phyloP scores from a whole-genome alignment of 805 yeast species.

The Wickerhamomyces ciferrii region DNA sequence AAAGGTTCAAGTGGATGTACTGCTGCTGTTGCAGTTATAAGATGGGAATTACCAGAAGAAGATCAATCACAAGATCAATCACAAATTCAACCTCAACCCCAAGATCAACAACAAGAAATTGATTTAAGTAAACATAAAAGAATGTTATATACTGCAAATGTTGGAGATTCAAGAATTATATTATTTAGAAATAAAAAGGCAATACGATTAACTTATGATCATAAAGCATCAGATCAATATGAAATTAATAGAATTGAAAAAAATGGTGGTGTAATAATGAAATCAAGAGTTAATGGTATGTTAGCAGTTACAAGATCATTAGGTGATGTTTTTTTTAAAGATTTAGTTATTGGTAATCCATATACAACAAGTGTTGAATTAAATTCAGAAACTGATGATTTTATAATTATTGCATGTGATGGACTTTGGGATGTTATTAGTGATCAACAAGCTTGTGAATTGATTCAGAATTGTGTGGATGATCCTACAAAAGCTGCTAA shows the following conservation, averaged over 20 bases:
- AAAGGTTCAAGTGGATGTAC: slow-evolving; percentile 86
- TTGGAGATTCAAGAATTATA: slow-evolving; percentile 87
- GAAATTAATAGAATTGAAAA: slow-evolving; percentile 74
- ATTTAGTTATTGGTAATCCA: slow-evolving; percentile 83
- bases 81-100: slow-evolving; percentile 1
- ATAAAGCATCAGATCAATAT: slow-evolving; percentile 77
- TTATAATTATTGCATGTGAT: slow-evolving; percentile 89
- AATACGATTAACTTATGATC: slow-evolving; percentile 82
- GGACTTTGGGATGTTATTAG: slow-evolving; percentile 94
- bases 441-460: slow-evolving; percentile 78
- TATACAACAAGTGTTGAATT: slow-evolving; percentile 86
- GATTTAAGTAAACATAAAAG: slow-evolving; percentile 46
- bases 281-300: slow-evolving; percentile 92
- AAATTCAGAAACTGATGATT: slow-evolving; percentile 53
- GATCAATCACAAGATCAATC: no score
- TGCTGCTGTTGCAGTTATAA: slow-evolving; percentile 86
- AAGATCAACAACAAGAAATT: slow-evolving; percentile 12
- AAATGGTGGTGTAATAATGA: slow-evolving; percentile 83
- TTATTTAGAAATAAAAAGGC: slow-evolving; percentile 72
- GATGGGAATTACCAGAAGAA: slow-evolving; percentile 62
- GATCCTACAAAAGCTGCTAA: slow-evolving; percentile 68
- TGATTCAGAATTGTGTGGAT: slow-evolving; percentile 46
- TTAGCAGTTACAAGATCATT: slow-evolving; percentile 90
- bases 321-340: slow-evolving; percentile 92
- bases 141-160: slow-evolving; percentile 89